Evolutionary conservation across 371 early-diverging fungal species (phyloP).

Genomic region (Saksenaea vasiformis): DNA sequence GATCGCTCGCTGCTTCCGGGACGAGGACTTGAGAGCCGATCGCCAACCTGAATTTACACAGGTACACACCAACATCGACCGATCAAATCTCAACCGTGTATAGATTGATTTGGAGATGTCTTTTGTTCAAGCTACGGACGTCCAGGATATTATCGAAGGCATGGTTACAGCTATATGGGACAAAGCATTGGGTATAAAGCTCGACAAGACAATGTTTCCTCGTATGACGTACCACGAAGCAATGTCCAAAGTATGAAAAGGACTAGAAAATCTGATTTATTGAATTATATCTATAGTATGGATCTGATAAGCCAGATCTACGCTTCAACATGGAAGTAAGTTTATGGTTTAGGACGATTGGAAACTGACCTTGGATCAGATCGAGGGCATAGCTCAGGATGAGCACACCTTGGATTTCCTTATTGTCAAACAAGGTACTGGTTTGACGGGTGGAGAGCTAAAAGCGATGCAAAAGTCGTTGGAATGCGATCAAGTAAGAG

Average conservation of each 20-base stretch:
- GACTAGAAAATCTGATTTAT: background rate
- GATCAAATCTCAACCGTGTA: background rate
- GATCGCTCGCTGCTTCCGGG: constrained; percentile 92
- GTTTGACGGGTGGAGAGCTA: constrained; percentile 37
- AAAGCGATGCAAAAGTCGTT: constrained; percentile 35
- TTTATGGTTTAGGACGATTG: background rate
- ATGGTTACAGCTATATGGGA: constrained; percentile 74
- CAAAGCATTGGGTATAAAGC: constrained; percentile 50
- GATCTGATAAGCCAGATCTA: constrained; percentile 91
- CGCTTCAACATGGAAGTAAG: constrained; percentile 73
- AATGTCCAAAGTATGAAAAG: constrained; percentile 60
- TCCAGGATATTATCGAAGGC: constrained; percentile 78
- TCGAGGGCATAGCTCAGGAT: constrained; percentile 43
- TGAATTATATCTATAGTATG: constrained; percentile 57
- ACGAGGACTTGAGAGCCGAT: constrained; percentile 88
- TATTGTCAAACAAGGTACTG: constrained; percentile 42
- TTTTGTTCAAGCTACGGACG: constrained; percentile 71
- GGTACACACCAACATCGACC: constrained; percentile 29
- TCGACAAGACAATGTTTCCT: constrained; percentile 57
- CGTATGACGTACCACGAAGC: constrained; percentile 82
- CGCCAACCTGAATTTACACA: constrained; percentile 96
- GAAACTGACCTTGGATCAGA: constrained; percentile 23
- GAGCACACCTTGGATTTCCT: constrained; percentile 42
- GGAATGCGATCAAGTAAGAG: constrained; percentile 31
- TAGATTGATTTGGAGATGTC: constrained; percentile 92